These are phyloP conservation scores for Pseudocercospora pini-densiflorae DNA, from an alignment of 2,329 filamentous ascomycete genomes.

Conservation along the genomic window DNA sequence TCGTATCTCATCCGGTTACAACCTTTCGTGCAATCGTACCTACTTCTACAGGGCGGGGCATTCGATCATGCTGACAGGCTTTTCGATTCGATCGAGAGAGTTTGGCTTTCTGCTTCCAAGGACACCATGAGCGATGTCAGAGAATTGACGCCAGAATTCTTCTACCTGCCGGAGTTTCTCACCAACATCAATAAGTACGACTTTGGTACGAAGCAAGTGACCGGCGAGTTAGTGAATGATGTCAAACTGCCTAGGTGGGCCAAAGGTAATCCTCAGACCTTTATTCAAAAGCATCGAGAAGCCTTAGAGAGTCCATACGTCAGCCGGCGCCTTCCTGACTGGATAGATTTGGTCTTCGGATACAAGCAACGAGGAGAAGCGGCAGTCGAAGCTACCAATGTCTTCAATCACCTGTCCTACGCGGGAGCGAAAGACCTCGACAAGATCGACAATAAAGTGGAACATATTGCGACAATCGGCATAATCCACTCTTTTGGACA, in stretches of 20 bases:
- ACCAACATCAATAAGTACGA: conserved; percentile 95
- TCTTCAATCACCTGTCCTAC: conserved; percentile 96
- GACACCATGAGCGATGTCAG: conserved; percentile 93
- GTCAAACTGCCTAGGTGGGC: conserved; percentile 95
- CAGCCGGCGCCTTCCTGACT: conserved; percentile 84
- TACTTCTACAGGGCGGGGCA: conserved; percentile 89
- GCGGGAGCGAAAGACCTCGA: conserved; percentile 92
- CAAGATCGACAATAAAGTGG: conserved; percentile 83
- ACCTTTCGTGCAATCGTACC: conserved; percentile 94
- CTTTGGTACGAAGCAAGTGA: conserved; percentile 85
- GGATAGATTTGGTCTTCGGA: conserved; percentile 96
- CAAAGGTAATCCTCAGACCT: conserved; percentile 92
- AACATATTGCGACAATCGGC: conserved; percentile 85
- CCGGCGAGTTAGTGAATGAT: conserved; percentile 77
- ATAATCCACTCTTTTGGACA: conserved; percentile 99
- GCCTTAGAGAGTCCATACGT: conserved; percentile 93
- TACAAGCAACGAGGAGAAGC: conserved; percentile 92
- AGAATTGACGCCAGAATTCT: conserved; percentile 96
- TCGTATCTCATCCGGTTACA: conserved; percentile 95
- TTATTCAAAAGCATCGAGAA: conserved; percentile 94
- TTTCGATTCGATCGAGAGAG: conserved; percentile 89
- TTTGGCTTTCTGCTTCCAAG: conserved; percentile 87
- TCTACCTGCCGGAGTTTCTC: conserved; percentile 92
- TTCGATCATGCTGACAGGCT: conserved; percentile 96
- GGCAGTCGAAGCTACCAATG: conserved; percentile 87